Evolutionary conservation across 2,329 filamentous ascomycete species (phyloP).

Genomic region (Ascomycota sp.): DNA sequence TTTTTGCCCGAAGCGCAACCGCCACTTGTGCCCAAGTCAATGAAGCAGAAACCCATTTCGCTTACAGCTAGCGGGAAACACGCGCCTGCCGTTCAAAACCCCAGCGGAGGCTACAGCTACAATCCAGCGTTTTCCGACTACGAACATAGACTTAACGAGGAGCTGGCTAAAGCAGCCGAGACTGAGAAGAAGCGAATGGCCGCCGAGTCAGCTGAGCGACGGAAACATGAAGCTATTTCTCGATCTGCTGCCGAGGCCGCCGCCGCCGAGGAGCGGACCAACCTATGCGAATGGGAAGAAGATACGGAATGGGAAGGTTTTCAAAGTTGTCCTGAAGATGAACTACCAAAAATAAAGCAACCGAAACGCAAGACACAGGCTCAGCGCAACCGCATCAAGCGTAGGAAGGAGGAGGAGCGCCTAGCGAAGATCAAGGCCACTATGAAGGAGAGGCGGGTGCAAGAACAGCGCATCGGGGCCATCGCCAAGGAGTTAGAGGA

Average conservation of each 20-base stretch:
- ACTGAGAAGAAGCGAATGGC: conserved; percentile 56
- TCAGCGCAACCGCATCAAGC: conserved; percentile 73
- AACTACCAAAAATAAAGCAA: conserved; percentile 41
- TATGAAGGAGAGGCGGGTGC: conserved; percentile 51
- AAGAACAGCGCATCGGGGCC: conserved; percentile 50
- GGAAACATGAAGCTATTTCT: conserved; percentile 46
- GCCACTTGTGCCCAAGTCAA: conserved; percentile 51
- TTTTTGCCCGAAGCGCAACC: too few relatives aligned
- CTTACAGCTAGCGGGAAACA: conserved; percentile 65
- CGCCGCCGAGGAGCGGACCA: conserved; percentile 45
- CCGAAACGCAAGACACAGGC: conserved; percentile 69
- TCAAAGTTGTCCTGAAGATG: conserved; percentile 60
- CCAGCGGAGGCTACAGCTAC: conserved; percentile 72
- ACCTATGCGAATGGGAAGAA: conserved; percentile 56
- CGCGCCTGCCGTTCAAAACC: conserved; percentile 59
- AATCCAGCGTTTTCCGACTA: conserved; percentile 82
- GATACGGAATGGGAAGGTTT: conserved; percentile 84
- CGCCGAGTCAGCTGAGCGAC: conserved; percentile 43
- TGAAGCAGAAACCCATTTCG: conserved; percentile 60
- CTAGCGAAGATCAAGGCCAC: conserved; percentile 54
- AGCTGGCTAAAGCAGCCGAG: conserved; percentile 61
- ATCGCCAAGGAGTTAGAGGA: conserved; percentile 43
- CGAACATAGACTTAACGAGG: conserved; percentile 50
- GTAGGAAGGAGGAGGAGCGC: conserved; percentile 72
- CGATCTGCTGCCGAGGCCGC: conserved; percentile 55